A percentile compares a stretch with the other conserved stretches of the same genome.
Evolutionary conservation across 2,329 filamentous ascomycete species (phyloP).

Genomic region (Venturia nashicola): DNA sequence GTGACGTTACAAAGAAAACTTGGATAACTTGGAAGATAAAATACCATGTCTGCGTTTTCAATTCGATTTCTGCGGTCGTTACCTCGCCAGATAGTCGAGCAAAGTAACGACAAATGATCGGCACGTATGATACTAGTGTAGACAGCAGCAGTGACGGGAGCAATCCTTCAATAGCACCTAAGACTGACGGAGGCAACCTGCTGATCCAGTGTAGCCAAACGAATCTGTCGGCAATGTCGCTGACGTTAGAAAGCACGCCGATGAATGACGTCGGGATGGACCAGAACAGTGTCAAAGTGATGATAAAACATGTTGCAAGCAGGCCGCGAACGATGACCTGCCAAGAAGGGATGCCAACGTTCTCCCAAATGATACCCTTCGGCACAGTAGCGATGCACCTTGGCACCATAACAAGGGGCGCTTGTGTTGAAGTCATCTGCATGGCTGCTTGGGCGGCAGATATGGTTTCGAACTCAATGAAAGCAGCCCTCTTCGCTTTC

Average conservation of each 20-base stretch:
- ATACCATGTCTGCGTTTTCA: slow-evolving; percentile 84
- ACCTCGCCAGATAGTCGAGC: slow-evolving; percentile 4
- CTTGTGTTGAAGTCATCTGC: slow-evolving; percentile 42
- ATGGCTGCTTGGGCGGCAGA: slow-evolving; percentile 74
- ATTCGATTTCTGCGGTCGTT: slow-evolving; percentile 56
- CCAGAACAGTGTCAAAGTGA: slow-evolving; percentile 32
- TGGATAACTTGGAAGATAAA: slow-evolving; percentile 86
- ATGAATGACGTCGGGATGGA: slow-evolving; percentile 33
- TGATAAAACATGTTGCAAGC: slow-evolving; percentile 25
- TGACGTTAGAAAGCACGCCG: slow-evolving; percentile 32
- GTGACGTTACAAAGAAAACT: slow-evolving; percentile 77
- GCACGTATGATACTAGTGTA: slow-evolving; percentile 76
- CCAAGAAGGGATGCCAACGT: slow-evolving; percentile 25
- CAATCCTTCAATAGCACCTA: slow-evolving; percentile 75
- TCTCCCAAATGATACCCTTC: slow-evolving; percentile 35
- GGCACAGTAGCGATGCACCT: slow-evolving; percentile 32
- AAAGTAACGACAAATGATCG: slow-evolving; percentile 62
- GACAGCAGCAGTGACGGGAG: slow-evolving; percentile 72
- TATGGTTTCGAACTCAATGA: slow-evolving; percentile 78
- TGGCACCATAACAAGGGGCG: slow-evolving; percentile 23
- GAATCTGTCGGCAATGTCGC: slow-evolving; percentile 37
- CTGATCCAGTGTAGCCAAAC: slow-evolving; percentile 64
- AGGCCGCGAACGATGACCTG: slow-evolving; percentile 21
- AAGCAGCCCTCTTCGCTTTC: slow-evolving; percentile 61
- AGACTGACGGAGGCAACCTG: slow-evolving; percentile 55